These are phyloP conservation scores for Corinectria fuckeliana DNA, from an alignment of 2,329 filamentous ascomycete species.

Conservation along the genomic window DNA sequence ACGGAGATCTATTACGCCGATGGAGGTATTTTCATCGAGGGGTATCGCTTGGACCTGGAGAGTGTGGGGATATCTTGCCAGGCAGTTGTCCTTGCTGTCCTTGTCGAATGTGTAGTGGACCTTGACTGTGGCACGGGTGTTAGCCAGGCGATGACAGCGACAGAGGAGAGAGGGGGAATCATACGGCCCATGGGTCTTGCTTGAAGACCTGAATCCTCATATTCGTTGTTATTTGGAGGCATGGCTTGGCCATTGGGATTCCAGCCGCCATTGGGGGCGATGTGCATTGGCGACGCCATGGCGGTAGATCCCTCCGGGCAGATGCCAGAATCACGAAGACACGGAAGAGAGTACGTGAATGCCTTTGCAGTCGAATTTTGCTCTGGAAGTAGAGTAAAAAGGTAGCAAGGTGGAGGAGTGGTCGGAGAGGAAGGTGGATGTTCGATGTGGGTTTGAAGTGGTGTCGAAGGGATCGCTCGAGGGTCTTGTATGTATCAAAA, in stretches of 20 bases:
- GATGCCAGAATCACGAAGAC: slow-evolving; percentile 26
- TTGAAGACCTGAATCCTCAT: slow-evolving; percentile 59
- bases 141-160: slow-evolving; percentile 22
- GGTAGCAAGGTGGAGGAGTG: neutral
- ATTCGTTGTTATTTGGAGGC: slow-evolving; percentile 38
- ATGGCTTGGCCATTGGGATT: slow-evolving; percentile 40
- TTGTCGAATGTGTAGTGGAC: slow-evolving; percentile 96
- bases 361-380: slow-evolving; percentile 5
- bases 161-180: slow-evolving; percentile 36
- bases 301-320: slow-evolving; percentile 34
- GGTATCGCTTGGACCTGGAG: slow-evolving; percentile 81
- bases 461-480: slow-evolving; percentile 24
- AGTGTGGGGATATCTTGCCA: slow-evolving; percentile 83
- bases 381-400: neutral
- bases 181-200: slow-evolving; percentile 72
- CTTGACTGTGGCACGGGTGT: slow-evolving; percentile 70
- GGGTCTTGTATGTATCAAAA: slow-evolving; percentile 40
- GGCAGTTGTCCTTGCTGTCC: slow-evolving; percentile 84
- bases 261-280: slow-evolving; percentile 42
- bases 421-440: neutral
- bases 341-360: slow-evolving; percentile 16
- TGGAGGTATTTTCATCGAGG: slow-evolving; percentile 79
- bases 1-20: slow-evolving; percentile 87
- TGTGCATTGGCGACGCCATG: slow-evolving; percentile 51
- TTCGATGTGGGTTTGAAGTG: slow-evolving; percentile 5